Evolutionary conservation across 2,329 filamentous ascomycete species (phyloP).

Genomic region (Malbranchea cinnamomea): DNA sequence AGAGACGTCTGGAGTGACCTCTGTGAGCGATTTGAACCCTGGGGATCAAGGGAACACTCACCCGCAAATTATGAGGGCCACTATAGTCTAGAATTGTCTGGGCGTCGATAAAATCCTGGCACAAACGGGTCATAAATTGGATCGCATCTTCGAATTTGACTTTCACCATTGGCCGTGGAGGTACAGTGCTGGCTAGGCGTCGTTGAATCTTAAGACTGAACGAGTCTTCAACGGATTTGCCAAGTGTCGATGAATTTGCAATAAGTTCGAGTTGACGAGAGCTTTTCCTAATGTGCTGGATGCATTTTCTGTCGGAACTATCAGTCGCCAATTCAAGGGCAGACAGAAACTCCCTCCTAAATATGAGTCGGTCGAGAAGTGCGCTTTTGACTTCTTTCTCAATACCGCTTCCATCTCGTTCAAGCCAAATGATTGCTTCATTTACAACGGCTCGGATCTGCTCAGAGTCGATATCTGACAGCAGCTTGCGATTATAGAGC

Average conservation of each 20-base stretch:
- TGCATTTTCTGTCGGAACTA: no score
- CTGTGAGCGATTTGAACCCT: slow-evolving; percentile 3
- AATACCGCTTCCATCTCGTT: slow-evolving; percentile 19
- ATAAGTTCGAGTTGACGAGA: slow-evolving; percentile 38
- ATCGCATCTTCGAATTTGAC: slow-evolving; percentile 59
- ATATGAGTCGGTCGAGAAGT: slow-evolving; percentile 48
- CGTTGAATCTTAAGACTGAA: slow-evolving; percentile 86
- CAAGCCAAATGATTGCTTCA: slow-evolving; percentile 40
- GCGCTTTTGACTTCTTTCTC: slow-evolving; percentile 34
- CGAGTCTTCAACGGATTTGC: slow-evolving; percentile 53
- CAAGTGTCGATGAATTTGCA: slow-evolving; percentile 45
- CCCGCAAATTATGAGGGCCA: slow-evolving; percentile 55
- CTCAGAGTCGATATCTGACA: slow-evolving; percentile 46
- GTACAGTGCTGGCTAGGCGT: slow-evolving; percentile 84
- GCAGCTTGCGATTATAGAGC: slow-evolving; percentile 66
- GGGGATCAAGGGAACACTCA: slow-evolving; percentile 24
- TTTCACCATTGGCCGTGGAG: slow-evolving; percentile 76
- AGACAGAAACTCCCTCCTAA: slow-evolving; percentile 41
- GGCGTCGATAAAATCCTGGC: slow-evolving; percentile 55
- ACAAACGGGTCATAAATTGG: slow-evolving; percentile 52
- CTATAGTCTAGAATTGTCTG: slow-evolving; percentile 52
- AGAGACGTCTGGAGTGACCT: slow-evolving; percentile 6
- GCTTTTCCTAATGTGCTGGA: slow-evolving; percentile 20
- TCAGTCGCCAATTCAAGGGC: slow-evolving; percentile 27
- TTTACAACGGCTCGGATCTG: slow-evolving; percentile 42